phyloP scores from a whole-genome alignment of 192 early-diverging fungal species.

The Chytriomyces sp. region DNA sequence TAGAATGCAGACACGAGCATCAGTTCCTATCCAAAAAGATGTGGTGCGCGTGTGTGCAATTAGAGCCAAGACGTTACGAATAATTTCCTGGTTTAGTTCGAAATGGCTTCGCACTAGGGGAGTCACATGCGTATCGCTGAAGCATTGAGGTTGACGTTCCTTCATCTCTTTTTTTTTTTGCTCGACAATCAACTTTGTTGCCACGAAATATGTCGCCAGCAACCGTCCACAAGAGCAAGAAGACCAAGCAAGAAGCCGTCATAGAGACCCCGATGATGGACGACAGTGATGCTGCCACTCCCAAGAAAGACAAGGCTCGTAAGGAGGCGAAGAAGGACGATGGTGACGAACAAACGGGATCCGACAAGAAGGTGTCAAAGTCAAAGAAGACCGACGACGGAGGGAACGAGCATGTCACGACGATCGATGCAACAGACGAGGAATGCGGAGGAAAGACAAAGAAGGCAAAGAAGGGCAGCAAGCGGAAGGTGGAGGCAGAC shows the following conservation, averaged over 20 bases:
- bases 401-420: constrained; percentile 45
- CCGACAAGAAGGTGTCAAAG: constrained; percentile 34
- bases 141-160: neutral
- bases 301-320: constrained; percentile 35
- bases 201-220: neutral
- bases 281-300: neutral
- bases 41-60: no score
- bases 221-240: constrained; percentile 11
- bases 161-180: constrained; percentile 11
- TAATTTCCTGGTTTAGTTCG: neutral
- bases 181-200: neutral
- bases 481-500: constrained; percentile 9
- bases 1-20: no score
- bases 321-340: constrained; percentile 43
- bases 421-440: neutral
- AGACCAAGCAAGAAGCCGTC: neutral
- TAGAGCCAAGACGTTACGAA: no score
- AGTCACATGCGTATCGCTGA: neutral
- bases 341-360: constrained; percentile 13
- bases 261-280: neutral
- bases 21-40: no score
- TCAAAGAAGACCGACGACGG: constrained; percentile 53
- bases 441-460: neutral
- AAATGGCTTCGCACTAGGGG: neutral
- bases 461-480: constrained; percentile 8